Evolutionary conservation across 139 green algal genomes (phyloP).

Genomic region (Chlamydomonas schloesseri): DNA sequence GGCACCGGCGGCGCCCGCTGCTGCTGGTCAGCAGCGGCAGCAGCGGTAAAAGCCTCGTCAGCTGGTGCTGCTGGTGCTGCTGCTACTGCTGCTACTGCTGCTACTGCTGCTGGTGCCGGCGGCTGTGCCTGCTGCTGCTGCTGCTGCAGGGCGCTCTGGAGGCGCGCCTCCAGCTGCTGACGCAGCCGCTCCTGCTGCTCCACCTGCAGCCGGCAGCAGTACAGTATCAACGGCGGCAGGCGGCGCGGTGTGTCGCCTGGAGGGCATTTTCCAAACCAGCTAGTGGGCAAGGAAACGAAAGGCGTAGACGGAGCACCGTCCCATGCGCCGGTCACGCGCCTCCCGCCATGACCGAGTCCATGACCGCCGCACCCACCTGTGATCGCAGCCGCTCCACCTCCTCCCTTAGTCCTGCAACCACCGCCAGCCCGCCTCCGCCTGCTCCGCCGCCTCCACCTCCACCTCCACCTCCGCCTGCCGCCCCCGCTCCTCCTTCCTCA

Average conservation of each 20-base stretch:
- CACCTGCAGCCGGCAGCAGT: no score
- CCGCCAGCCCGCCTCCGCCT: neutral
- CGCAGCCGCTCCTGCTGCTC: neutral
- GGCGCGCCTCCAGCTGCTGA: neutral
- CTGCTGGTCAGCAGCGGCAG: no score
- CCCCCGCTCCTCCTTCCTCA: neutral
- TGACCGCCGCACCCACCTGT: slow-evolving; percentile 24
- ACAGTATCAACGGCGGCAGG: no score
- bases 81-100: neutral
- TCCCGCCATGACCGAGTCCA: no score
- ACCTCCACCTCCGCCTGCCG: neutral
- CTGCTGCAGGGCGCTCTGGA: neutral
- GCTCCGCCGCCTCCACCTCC: neutral
- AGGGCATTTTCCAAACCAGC: no score
- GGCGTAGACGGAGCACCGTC: no score
- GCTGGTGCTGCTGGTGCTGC: neutral
- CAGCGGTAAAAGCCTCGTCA: no score
- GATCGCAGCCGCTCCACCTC: slow-evolving; percentile 33
- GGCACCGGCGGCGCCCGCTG: no score
- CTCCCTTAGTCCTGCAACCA: slow-evolving; percentile 6
- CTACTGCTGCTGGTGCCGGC: no score
- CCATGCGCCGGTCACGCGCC: no score
- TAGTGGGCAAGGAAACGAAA: no score
- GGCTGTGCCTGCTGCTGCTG: neutral
- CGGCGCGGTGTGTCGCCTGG: no score